Base-by-base conservation (phyloP, 2,329 filamentous ascomycete species). In the Arthrobotrys musiformis region DNA sequence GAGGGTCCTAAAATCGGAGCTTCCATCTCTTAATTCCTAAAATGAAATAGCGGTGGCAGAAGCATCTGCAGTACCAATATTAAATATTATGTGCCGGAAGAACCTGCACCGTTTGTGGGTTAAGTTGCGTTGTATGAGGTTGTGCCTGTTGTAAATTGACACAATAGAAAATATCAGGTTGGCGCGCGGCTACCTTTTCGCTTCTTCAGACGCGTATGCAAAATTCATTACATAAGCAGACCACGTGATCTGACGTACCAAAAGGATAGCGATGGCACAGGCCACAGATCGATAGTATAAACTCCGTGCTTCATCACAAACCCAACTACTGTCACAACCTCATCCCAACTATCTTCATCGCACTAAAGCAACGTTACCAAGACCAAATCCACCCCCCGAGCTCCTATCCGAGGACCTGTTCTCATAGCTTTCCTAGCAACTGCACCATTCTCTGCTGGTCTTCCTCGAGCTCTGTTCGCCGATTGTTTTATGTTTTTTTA, bases 241-340 rank as follows among this genome's bases (percentile, higher is more conserved):
- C 8, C 24, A 33, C 40, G 37, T 37, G 61, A 30, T 26, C 46
- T 40, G 46, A 84, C 85, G 80, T 83, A 87, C 86, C 61, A 84
- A 85, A 86, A 88, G 88, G 68, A 88, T 86, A 74, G 86, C 81
- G 78, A 86, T 86, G 70, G 87, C 17, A 44, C 40, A 17, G 33
- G 5, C 33, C 33, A 48, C 11, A 13, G 9, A 11, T 48, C 22
- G 28, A 19, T 7, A 50, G 26, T 4, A 30, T 13, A n/a, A 42
- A 9, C 37, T 42, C n/a, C n/a, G n/a, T n/a, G n/a, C n/a, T n/a
- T n/a, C n/a, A n/a, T n/a, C n/a, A n/a, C n/a, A n/a, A n/a, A 42
- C 37, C 37, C 37, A 42, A 42, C 37, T 15, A 42, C n/a, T n/a
- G n/a, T n/a, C 35, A 15, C 35, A 40, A 40, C 35, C 7, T 40